A percentile compares a stretch with the other conserved stretches of the same genome.
These are phyloP conservation scores for Solanum habrochaites DNA, from an alignment of 257 asterid species.

Conservation along the genomic window DNA sequence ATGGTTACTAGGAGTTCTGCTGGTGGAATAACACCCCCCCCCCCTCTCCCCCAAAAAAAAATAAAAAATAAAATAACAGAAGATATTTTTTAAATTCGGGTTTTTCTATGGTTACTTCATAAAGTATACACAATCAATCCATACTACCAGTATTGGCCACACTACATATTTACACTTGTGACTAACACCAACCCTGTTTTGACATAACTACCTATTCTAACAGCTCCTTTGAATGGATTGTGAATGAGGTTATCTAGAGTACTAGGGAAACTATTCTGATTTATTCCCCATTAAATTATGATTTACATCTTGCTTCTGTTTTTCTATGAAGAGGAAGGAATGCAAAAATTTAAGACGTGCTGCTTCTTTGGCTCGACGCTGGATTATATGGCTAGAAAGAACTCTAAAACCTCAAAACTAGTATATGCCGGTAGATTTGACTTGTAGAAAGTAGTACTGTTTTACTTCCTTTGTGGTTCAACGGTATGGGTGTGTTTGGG, in stretches of 20 bases:
- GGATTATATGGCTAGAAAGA: background rate
- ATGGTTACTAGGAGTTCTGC: background rate
- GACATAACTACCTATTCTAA: background rate
- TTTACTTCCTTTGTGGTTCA: background rate
- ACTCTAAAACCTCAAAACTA: background rate
- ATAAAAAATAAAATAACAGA: background rate
- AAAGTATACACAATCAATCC: background rate
- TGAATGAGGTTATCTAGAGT: background rate
- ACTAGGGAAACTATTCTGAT: background rate
- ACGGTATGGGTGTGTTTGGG: background rate
- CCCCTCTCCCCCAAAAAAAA: no score
- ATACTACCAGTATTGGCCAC: background rate
- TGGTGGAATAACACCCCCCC: background rate
- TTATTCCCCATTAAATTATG: background rate
- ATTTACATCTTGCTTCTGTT: background rate
- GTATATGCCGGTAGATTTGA: background rate
- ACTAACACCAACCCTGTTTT: background rate
- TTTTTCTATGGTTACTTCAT: background rate
- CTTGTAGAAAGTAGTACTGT: background rate
- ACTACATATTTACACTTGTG: background rate
- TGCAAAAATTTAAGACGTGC: background rate
- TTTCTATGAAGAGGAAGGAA: background rate
- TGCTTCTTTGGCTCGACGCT: background rate
- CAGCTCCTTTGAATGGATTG: background rate
- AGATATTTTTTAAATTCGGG: background rate